Percentiles rank a stretch among this genome's conserved stretches.
phyloP scores from a whole-genome alignment of 2,329 filamentous ascomycete genomes.

The Aspergillus sojae region DNA sequence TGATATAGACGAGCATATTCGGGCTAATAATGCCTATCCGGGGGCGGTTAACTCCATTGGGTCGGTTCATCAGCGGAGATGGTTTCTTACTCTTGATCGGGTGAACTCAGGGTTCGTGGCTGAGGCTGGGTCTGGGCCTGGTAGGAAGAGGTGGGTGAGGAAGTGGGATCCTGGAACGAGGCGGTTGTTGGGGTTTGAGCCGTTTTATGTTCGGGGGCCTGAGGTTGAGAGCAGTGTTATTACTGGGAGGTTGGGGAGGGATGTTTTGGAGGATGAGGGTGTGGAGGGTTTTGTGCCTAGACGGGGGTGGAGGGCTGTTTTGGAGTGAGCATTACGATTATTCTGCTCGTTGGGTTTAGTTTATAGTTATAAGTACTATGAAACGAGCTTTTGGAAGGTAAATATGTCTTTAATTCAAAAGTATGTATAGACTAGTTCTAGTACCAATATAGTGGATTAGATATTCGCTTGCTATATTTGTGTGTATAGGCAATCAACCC shows the following conservation, averaged over 20 bases:
- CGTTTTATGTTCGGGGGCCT: slow-evolving; percentile 64
- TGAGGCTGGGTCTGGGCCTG: slow-evolving; percentile 4
- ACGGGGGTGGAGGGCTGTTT: slow-evolving; percentile 59
- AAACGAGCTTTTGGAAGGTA: neutral
- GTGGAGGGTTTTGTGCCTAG: slow-evolving; percentile 60
- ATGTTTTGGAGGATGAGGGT: slow-evolving; percentile 65
- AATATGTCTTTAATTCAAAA: neutral
- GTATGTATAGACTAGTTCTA: neutral
- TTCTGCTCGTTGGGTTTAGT: no score
- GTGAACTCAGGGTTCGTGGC: slow-evolving; percentile 58
- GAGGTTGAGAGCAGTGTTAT: slow-evolving; percentile 68
- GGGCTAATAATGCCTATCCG: slow-evolving; percentile 65
- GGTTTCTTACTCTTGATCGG: slow-evolving; percentile 67
- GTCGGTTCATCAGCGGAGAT: slow-evolving; percentile 67
- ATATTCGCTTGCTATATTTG: neutral
- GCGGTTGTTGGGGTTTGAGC: slow-evolving; percentile 47
- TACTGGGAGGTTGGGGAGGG: slow-evolving; percentile 61
- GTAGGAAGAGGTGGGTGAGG: slow-evolving; percentile 33
- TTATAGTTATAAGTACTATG: no score
- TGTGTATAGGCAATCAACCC: slow-evolving; percentile 18
- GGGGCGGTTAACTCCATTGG: slow-evolving; percentile 68
- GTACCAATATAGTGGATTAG: neutral
- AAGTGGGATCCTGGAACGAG: slow-evolving; percentile 21
- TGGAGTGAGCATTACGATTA: slow-evolving; percentile 14
- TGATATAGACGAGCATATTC: slow-evolving; percentile 56